Base-by-base conservation (phyloP, 2,329 filamentous ascomycete species). In the Raffaelea arxii region DNA sequence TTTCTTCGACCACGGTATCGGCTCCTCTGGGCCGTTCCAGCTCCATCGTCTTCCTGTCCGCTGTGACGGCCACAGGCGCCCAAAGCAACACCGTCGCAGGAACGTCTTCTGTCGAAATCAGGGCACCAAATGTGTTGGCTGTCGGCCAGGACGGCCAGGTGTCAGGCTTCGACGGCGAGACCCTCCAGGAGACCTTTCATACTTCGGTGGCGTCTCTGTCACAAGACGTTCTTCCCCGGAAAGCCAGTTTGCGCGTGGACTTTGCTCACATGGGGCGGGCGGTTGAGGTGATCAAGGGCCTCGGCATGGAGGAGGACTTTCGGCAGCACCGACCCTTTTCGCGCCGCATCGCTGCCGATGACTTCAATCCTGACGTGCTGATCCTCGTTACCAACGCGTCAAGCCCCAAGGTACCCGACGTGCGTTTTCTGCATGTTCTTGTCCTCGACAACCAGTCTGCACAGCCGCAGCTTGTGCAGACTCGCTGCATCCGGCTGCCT, bases 61-160 rank as follows among this genome's bases (percentile, higher is more conserved):
- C 67, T 4, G 56, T 57, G 25, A 55, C 46, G 3, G 27, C 30
- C 11, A 19, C 38, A 4, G 27, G n/a, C 46, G 3, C 25, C 30
- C 11, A 19, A 32, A 4, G 27, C n/a, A n/a, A n/a, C n/a, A n/a
- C n/a, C n/a, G n/a, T n/a, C n/a, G n/a, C n/a, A n/a, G n/a, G n/a
- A n/a, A n/a, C n/a, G n/a, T n/a, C n/a, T n/a, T n/a, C n/a, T n/a
- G n/a, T n/a, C n/a, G n/a, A n/a, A n/a, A n/a, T n/a, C n/a, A n/a
- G n/a, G n/a, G n/a, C 40, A 7, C 35, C 46, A 14, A 65, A 75
- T 45, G 49, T 87, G 2, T 54, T 86, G 21, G 69, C 71, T 2
- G 68, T 86, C 1, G 75, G 77, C 47, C 64, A 73, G 37, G 72
- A 81, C 51, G 83, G 83, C 30, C 71, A 80, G 48, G 65, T 84